Conservation (phyloP, 164 flowering plant genomes). For the Houttuynia cordata region DNA sequence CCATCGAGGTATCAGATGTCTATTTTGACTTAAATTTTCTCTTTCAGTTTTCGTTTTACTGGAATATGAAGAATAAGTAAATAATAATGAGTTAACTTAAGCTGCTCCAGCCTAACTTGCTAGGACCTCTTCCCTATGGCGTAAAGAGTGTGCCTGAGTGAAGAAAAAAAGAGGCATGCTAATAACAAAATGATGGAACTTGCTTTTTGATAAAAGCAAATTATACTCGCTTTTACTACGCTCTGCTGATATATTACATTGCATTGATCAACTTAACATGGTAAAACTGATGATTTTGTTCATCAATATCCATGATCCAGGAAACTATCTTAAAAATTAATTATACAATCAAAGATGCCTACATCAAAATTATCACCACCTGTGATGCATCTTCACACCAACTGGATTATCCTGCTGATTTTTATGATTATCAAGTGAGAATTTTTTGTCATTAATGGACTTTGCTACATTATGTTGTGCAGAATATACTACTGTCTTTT, state of each 20-base stretch:
- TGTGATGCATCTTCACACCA: slow-evolving; percentile 67
- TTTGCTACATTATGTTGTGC: background rate
- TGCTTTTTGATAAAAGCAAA: too few species aligned
- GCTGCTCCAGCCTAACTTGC: too few species aligned
- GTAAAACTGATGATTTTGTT: background rate
- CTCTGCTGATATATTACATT: background rate
- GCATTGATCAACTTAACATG: background rate
- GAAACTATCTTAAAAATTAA: slow-evolving; percentile 81
- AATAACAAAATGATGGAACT: too few species aligned
- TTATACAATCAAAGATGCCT: slow-evolving; percentile 45
- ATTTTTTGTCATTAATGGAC: background rate
- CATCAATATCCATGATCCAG: slow-evolving; percentile 22
- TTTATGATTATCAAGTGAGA: slow-evolving; percentile 85
- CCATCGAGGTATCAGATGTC: slow-evolving; percentile 42
- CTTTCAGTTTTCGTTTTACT: too few species aligned
- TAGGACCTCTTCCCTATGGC: too few species aligned
- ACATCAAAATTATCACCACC: slow-evolving; percentile 71
- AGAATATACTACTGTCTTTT: too few species aligned
- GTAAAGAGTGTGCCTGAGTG: too few species aligned
- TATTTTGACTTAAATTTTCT: background rate
- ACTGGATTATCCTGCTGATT: slow-evolving; percentile 88
- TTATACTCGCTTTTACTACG: too few species aligned
- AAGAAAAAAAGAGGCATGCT: too few species aligned
- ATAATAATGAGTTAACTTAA: too few species aligned
- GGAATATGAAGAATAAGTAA: too few species aligned